These are phyloP conservation scores for Isatis tinctoria DNA, from an alignment of 345 rosid species.

Conservation along the genomic window DNA sequence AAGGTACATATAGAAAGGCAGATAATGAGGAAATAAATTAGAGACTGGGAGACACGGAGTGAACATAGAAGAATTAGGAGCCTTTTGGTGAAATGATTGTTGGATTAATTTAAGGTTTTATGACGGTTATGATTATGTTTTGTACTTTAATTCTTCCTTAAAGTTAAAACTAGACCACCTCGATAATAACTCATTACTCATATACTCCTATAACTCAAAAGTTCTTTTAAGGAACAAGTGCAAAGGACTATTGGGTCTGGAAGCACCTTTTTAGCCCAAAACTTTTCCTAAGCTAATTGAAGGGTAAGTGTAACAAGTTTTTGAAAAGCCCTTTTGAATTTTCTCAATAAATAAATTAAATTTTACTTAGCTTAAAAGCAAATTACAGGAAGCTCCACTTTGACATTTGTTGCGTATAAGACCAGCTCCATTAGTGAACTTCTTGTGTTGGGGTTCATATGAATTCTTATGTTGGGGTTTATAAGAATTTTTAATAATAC, in stretches of 20 bases:
- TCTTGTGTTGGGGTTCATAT: no score
- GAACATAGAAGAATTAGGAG: constrained; percentile 1
- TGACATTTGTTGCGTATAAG: no score
- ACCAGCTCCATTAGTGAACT: no score
- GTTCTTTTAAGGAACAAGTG: background rate
- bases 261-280: background rate
- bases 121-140: constrained; percentile 51
- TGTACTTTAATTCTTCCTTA: constrained; percentile 42
- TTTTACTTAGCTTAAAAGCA: background rate
- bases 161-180: constrained; percentile 15
- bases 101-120: constrained; percentile 31
- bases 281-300: no score
- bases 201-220: background rate
- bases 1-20: background rate
- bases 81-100: constrained; percentile 21
- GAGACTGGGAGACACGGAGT: constrained; percentile 19
- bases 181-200: constrained; percentile 1
- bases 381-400: no score
- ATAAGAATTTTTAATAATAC: no score
- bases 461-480: no score
- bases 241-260: background rate
- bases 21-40: background rate
- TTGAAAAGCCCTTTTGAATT: background rate
- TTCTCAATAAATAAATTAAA: background rate
- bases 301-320: background rate